A percentile compares a stretch with the other conserved stretches of the same genome.
Evolutionary conservation across 2,329 filamentous ascomycete genomes (phyloP).

Genomic region (Didymella exigua): DNA sequence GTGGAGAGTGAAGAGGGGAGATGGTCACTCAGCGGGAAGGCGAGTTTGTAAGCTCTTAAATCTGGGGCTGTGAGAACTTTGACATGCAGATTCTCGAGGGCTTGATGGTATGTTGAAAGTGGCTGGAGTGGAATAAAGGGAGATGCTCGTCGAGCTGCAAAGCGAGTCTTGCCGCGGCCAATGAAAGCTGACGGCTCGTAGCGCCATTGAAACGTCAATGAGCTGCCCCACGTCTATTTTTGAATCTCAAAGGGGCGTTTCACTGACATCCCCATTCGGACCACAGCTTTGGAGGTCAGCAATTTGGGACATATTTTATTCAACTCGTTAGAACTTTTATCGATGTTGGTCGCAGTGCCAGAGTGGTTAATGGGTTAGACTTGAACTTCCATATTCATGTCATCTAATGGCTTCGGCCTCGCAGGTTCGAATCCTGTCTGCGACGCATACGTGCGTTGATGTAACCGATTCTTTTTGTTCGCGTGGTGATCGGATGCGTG

Average conservation of each 20-base stretch:
- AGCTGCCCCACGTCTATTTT: background rate
- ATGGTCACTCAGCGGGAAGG: conserved; percentile 45
- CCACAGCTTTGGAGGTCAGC: too few species aligned
- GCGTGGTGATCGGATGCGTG: background rate
- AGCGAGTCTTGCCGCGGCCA: conserved; percentile 34
- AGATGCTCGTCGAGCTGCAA: conserved; percentile 45
- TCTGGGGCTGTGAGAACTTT: too few species aligned
- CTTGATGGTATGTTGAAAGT: conserved; percentile 52
- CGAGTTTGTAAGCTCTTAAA: conserved; percentile 34
- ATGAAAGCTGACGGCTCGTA: conserved; percentile 5
- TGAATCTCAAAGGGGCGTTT: background rate
- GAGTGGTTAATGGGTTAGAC: conserved; percentile 53
- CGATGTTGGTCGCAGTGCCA: conserved; percentile 40
- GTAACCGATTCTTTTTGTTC: background rate
- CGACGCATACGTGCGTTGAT: conserved; percentile 14
- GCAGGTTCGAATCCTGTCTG: conserved; percentile 48
- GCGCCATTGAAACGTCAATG: background rate
- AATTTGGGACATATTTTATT: background rate
- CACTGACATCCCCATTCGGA: too few species aligned
- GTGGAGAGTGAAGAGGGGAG: conserved; percentile 41
- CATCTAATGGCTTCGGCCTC: conserved; percentile 52
- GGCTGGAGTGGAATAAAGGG: conserved; percentile 40
- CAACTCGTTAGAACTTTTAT: background rate
- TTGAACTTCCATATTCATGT: conserved; percentile 45
- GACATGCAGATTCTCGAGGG: too few species aligned